A percentile compares a stretch with the other conserved stretches of the same genome.
Evolutionary conservation across 208 protist genomes (phyloP).

Genomic region (Crithidia expoeki): DNA sequence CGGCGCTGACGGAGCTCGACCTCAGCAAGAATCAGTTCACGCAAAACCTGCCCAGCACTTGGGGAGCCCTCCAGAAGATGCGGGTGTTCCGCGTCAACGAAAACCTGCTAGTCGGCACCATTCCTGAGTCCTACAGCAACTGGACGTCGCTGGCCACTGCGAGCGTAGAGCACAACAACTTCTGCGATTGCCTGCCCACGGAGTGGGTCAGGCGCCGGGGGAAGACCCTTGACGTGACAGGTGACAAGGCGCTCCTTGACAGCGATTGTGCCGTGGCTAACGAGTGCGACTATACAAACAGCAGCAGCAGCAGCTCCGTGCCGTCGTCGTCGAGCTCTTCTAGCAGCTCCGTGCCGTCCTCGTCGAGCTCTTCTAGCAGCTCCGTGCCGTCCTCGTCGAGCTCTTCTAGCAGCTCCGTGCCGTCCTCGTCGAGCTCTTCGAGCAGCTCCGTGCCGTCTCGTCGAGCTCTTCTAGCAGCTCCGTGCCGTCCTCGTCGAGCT

Average conservation of each 20-base stretch:
- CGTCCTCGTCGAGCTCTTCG: neutral
- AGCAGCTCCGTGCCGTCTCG: neutral
- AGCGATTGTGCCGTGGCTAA: too few species aligned
- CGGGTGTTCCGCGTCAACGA: neutral
- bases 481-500: neutral
- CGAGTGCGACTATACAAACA: neutral
- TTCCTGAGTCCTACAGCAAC: too few species aligned
- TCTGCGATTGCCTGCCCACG: too few species aligned
- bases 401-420: neutral
- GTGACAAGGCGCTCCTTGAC: too few species aligned
- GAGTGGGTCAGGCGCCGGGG: too few species aligned
- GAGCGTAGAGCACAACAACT: too few species aligned
- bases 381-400: neutral
- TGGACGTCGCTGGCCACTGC: too few species aligned
- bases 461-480: constrained; percentile 8
- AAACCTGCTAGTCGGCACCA: neutral
- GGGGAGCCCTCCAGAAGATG: too few species aligned
- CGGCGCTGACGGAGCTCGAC: neutral
- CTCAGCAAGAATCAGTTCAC: too few species aligned
- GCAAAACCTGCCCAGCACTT: too few species aligned
- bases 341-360: too few species aligned
- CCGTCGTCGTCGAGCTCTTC: neutral
- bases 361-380: constrained; percentile 14
- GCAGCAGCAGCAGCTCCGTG: constrained; percentile 7
- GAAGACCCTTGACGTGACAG: too few species aligned